Base-by-base conservation (phyloP, 495 filamentous ascomycete species). In the Daldinia childiae region DNA sequence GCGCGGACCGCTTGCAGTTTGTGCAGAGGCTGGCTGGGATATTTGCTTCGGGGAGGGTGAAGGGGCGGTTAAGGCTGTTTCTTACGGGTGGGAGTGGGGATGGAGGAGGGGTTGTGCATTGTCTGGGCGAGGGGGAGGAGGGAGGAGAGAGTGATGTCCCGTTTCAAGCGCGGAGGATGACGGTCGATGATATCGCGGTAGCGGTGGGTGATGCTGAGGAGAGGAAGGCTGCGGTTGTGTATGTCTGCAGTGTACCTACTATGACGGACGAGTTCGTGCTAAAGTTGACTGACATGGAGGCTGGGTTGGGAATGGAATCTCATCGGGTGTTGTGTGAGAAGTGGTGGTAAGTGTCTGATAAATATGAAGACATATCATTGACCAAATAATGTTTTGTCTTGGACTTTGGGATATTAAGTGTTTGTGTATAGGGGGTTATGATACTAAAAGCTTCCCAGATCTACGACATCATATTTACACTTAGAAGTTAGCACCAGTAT, bases 261-360 rank as follows among this genome's bases (percentile, higher is more conserved):
- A 95, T 96, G 93, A 95, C 91, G 3, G 93, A 96, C 79, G 85
- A 90, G 62, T 85, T 93, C 68, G 91, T 94, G 0, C 82, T 82
- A n/a, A 66, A 58, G 21, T 64, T 84, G 8, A 79, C 80, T 15
- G 75, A 89, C 12, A 32, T 51, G 2, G 71, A 77, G 3, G 69
- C 66, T 1, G 82, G 87, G 17, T 75, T 88, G 27, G 88, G 85
- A 4, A 86, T 91, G 77, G 79, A 82, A 14, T 54, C 78, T 36
- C 77, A 86, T 32, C 82, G 86, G 21, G 90, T 96, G 0, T 78
- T 94, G 38, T 95, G 85, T 73, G 93, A 97, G 80, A 95, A 92
- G 71, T 97, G 93, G 93, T 97, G 93, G 93, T 95, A 72, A 71
- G 7, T 36, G 7, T 34, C 11, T 29, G 30, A 12, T 14, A 1